phyloP scores from a whole-genome alignment of 306 rosid species.

The Cercis canadensis region DNA sequence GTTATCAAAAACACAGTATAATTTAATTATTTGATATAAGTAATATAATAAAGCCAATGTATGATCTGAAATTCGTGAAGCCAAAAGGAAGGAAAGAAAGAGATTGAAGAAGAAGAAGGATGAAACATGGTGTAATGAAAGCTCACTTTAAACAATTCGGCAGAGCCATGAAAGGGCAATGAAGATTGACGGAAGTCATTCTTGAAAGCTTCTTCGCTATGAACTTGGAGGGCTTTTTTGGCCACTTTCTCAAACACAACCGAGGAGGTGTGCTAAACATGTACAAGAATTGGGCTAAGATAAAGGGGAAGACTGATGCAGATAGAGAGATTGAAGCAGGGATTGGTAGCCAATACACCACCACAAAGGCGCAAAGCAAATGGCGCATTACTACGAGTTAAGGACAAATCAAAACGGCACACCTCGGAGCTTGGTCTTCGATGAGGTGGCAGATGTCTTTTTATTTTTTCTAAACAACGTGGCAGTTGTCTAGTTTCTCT shows the following conservation, averaged over 20 bases:
- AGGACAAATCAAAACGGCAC: no score
- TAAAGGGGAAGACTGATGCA: no score
- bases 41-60: neutral
- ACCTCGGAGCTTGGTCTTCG: no score
- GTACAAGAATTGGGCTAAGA: no score
- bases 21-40: no score
- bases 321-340: neutral
- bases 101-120: neutral
- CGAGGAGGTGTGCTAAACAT: no score
- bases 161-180: conserved; percentile 31
- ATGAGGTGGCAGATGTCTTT: no score
- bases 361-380: no score
- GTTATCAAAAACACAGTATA: neutral
- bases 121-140: neutral
- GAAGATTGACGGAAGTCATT: conserved; percentile 44
- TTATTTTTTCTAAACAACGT: no score
- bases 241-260: neutral
- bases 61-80: no score
- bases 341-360: neutral
- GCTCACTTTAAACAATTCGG: conserved; percentile 39
- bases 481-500: no score
- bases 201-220: neutral
- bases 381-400: no score
- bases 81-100: neutral
- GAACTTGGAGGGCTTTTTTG: neutral